Conservation (phyloP, 257 asterid species). For the Salvia miltiorrhiza region DNA sequence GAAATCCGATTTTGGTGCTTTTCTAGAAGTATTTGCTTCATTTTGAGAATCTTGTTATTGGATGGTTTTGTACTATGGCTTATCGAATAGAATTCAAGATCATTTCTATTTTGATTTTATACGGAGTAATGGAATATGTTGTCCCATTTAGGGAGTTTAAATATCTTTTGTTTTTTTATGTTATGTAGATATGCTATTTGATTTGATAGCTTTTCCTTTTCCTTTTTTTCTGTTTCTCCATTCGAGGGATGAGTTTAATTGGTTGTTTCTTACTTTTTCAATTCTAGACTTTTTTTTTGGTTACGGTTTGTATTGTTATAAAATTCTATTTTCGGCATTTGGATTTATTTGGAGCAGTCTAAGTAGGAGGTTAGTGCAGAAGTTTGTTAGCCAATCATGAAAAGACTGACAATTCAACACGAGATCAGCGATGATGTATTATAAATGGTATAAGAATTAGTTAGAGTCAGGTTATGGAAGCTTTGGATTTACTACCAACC, state of each 20-base stretch:
- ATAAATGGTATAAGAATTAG: constrained; percentile 16
- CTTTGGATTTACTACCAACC: constrained; percentile 16
- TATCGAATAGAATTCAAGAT: background rate
- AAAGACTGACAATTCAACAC: background rate
- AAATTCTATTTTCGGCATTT: background rate
- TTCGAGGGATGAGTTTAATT: constrained; percentile 9
- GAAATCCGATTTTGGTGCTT: background rate
- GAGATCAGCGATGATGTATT: background rate
- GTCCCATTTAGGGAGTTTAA: constrained; percentile 25
- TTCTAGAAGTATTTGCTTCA: background rate
- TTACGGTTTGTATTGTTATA: background rate
- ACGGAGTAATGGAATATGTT: constrained; percentile 3
- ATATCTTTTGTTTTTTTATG: constrained; percentile 18
- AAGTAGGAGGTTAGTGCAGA: background rate
- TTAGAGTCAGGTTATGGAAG: constrained; percentile 9
- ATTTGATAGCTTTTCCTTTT: background rate
- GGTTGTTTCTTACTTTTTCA: background rate
- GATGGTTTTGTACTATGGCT: background rate
- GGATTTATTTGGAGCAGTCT: constrained; percentile 6
- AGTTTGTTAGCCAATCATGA: constrained; percentile 11
- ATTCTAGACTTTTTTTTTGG: background rate
- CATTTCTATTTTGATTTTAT: constrained; percentile 18
- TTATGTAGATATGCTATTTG: background rate
- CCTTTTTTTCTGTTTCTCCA: background rate
- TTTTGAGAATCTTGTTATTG: background rate